These are phyloP conservation scores for button mushroom (Agaricus bisporus) DNA, from an alignment of 768 basidiomycete genomes.

Conservation along the genomic window DNA sequence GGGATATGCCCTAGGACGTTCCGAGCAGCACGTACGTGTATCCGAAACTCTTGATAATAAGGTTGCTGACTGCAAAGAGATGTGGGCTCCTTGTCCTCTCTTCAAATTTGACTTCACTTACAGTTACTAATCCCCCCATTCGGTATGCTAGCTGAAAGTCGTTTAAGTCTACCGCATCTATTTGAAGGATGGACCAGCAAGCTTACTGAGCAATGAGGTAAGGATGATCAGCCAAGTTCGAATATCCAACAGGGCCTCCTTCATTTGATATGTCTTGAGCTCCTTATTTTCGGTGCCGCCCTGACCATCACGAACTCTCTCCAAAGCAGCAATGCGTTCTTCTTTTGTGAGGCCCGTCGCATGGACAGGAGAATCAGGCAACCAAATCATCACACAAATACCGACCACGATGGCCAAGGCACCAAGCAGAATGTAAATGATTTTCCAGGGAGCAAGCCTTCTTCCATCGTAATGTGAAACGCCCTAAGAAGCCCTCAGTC, in stretches of 20 bases:
- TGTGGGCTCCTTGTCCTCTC: background rate
- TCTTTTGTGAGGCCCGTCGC: conserved; percentile 49
- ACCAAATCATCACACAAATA: conserved; percentile 47
- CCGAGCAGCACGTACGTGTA: conserved; percentile 40
- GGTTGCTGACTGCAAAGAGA: conserved; percentile 42
- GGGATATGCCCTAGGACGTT: background rate
- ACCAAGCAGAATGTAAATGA: conserved; percentile 55
- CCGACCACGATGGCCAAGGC: conserved; percentile 57
- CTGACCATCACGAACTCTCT: conserved; percentile 62
- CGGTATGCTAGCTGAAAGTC: conserved; percentile 49
- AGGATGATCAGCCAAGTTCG: conserved; percentile 61
- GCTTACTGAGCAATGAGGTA: conserved; percentile 51
- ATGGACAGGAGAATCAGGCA: conserved; percentile 62
- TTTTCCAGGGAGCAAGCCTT: conserved; percentile 49
- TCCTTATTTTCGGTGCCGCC: conserved; percentile 58
- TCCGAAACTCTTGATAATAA: conserved; percentile 58
- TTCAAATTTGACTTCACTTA: conserved; percentile 21
- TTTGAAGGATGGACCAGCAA: conserved; percentile 2
- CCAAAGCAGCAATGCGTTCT: conserved; percentile 56
- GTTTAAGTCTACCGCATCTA: background rate
- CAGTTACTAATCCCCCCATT: conserved; percentile 62
- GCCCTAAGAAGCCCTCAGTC: conserved; percentile 28
- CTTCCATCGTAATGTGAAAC: conserved; percentile 48
- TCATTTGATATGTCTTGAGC: conserved; percentile 51
- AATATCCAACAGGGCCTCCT: conserved; percentile 50